Percentiles rank a stretch among this genome's conserved stretches.
Evolutionary conservation across 345 rosid genomes (phyloP).

Genomic region (Brassica cretica): DNA sequence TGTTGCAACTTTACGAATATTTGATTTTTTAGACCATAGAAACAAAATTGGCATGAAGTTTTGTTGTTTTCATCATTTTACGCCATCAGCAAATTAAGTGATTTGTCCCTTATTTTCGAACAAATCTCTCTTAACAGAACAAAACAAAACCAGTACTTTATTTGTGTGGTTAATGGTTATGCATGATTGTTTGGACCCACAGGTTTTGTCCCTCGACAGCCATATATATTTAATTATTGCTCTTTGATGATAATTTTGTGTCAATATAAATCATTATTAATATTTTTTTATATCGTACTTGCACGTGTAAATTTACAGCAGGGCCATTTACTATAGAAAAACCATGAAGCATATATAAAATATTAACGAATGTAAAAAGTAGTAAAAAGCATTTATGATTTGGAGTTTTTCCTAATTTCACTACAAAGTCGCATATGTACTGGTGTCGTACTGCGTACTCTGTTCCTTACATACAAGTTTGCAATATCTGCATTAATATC

Average conservation of each 20-base stretch:
- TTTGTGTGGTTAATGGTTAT: constrained; percentile 1
- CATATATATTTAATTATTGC: constrained; percentile 35
- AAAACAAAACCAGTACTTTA: constrained; percentile 20
- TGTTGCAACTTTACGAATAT: no score
- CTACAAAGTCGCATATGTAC: constrained; percentile 38
- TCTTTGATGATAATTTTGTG: constrained; percentile 34
- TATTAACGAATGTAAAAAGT: constrained; percentile 29
- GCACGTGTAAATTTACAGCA: constrained; percentile 42
- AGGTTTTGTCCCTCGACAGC: constrained; percentile 42
- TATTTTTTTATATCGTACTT: constrained; percentile 34
- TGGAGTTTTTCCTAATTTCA: constrained; percentile 42
- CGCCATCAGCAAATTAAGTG: constrained; percentile 1
- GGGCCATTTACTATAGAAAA: constrained; percentile 7
- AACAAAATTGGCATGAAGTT: neutral
- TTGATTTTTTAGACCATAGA: neutral
- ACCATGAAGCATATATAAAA: neutral
- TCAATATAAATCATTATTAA: constrained; percentile 29
- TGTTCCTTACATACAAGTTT: constrained; percentile 37
- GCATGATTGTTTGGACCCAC: constrained; percentile 43
- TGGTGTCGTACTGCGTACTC: constrained; percentile 38
- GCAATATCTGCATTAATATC: constrained; percentile 32
- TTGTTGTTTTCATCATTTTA: neutral
- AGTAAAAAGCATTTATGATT: constrained; percentile 35
- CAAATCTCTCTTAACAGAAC: constrained; percentile 21
- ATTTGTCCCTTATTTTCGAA: constrained; percentile 27